Percentiles rank a stretch among this genome's conserved stretches.
Evolutionary conservation across 306 rosid genomes (phyloP).

Genomic region (Lathyrus tuberosus): DNA sequence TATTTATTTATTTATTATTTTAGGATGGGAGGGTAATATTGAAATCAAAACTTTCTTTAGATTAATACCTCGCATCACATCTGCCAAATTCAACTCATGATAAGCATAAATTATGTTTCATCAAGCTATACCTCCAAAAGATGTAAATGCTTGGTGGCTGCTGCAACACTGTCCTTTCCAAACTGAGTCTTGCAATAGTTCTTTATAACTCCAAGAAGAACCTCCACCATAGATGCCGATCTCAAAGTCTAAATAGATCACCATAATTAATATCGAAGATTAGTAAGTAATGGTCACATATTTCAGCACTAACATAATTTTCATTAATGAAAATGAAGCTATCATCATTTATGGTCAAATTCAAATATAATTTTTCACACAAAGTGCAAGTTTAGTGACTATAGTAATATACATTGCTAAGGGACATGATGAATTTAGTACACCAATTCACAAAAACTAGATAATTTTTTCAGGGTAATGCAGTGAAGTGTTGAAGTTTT

Average conservation of each 20-base stretch:
- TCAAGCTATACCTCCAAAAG: constrained; percentile 70
- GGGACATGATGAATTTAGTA: constrained; percentile 18
- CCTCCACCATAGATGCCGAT: constrained; percentile 85
- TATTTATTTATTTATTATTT: background rate
- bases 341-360: constrained; percentile 30
- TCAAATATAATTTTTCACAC: constrained; percentile 14
- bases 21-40: background rate
- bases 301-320: constrained; percentile 12
- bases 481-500: background rate
- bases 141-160: constrained; percentile 72
- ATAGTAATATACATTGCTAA: constrained; percentile 1
- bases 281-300: constrained; percentile 24
- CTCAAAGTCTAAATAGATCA: constrained; percentile 61
- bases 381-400: too few relatives aligned
- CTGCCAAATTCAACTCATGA: constrained; percentile 34
- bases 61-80: constrained; percentile 23
- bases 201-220: constrained; percentile 85
- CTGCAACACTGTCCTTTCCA: constrained; percentile 67
- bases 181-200: constrained; percentile 73
- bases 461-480: constrained; percentile 19
- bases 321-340: constrained; percentile 35
- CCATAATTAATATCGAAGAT: constrained; percentile 38
- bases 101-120: constrained; percentile 17
- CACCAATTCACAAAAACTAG: constrained; percentile 8
- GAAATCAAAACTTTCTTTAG: constrained; percentile 10